Evolutionary conservation across 2,329 filamentous ascomycete genomes (phyloP).

Genomic region (Xylariaceae sp.): DNA sequence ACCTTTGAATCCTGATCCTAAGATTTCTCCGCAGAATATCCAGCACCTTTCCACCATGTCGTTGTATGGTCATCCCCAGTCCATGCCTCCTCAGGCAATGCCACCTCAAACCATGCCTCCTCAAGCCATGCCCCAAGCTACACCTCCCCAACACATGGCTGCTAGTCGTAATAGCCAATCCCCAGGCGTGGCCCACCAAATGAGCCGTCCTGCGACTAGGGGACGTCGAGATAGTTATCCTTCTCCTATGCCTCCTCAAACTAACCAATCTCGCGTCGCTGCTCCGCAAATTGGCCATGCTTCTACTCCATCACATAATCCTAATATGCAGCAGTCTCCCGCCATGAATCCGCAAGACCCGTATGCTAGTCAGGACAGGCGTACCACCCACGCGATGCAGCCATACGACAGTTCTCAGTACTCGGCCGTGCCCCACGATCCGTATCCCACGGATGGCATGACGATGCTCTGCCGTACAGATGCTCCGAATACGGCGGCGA

Average conservation of each 20-base stretch:
- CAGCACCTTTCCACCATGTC: conserved; percentile 17
- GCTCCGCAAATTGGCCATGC: not conserved
- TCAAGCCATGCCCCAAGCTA: not conserved
- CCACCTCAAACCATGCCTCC: not conserved
- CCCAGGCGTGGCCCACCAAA: not conserved
- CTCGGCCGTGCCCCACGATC: conserved; percentile 76
- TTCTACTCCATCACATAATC: not conserved
- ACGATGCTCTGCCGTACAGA: conserved; percentile 89
- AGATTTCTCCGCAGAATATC: conserved; percentile 46
- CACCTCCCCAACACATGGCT: not conserved
- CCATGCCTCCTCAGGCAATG: conserved; percentile 12
- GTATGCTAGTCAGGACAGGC: conserved; percentile 25
- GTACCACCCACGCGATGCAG: conserved; percentile 26
- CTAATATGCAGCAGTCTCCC: not conserved
- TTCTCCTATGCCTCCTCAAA: not conserved
- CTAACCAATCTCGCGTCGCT: not conserved
- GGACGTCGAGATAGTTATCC: conserved; percentile 6
- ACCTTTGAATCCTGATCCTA: conserved; percentile 47
- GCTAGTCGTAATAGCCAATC: conserved; percentile 2
- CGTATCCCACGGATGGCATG: conserved; percentile 93
- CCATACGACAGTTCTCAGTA: conserved; percentile 56
- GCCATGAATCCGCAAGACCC: conserved; percentile 13
- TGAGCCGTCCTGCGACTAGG: not conserved
- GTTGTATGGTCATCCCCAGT: not conserved
- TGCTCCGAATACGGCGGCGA: conserved; percentile 52